Evolutionary conservation across 2,329 filamentous ascomycete genomes (phyloP).

Genomic region (Nannizzia gypsea): DNA sequence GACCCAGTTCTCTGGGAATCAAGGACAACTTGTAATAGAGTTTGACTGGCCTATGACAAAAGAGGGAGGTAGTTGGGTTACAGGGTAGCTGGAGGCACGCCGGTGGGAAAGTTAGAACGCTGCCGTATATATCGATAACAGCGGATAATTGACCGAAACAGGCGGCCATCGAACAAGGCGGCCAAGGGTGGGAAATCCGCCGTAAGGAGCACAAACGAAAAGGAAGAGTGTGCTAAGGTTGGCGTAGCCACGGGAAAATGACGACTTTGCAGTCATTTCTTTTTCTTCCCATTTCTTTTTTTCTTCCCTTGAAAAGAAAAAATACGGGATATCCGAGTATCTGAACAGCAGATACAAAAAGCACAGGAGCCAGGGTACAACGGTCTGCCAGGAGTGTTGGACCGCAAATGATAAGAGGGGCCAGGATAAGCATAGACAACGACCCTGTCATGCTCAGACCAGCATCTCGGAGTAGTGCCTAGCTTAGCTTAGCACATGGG

Average conservation of each 20-base stretch:
- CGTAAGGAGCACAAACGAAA: conserved; percentile 2
- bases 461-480: conserved; percentile 6
- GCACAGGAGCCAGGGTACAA: neutral
- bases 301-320: neutral
- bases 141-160: conserved; percentile 3
- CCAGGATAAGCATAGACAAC: conserved; percentile 4
- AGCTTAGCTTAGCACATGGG: conserved; percentile 6
- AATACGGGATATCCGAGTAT: conserved; percentile 5
- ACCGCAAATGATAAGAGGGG: neutral
- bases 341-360: conserved; percentile 1
- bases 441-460: conserved; percentile 7
- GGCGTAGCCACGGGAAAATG: conserved; percentile 20
- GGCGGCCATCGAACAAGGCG: neutral
- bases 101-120: conserved; percentile 3
- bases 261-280: neutral
- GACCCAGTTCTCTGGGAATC: neutral
- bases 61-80: conserved; percentile 2
- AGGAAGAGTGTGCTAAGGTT: conserved; percentile 26
- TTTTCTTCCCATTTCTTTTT: neutral
- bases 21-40: neutral
- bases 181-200: neutral
- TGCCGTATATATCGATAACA: neutral
- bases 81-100: neutral
- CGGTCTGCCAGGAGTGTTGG: neutral
- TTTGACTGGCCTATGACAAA: conserved; percentile 2